phyloP scores from a whole-genome alignment of 1,139 yeast genomes.

The Candida sp. region DNA sequence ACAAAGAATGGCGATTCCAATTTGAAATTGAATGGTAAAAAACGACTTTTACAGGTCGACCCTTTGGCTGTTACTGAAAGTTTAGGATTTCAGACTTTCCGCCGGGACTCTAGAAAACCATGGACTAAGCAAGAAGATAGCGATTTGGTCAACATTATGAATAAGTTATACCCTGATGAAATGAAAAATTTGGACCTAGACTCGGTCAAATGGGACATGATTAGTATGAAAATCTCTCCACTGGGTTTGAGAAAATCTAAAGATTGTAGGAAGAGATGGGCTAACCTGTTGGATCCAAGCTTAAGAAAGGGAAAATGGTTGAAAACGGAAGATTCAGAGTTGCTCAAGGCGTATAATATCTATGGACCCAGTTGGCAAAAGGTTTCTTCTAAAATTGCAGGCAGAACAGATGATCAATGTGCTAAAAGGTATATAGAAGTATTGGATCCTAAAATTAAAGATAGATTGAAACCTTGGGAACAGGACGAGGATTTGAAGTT shows the following conservation, averaged over 20 bases:
- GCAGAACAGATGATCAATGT: slow-evolving; percentile 94
- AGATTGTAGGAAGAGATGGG: slow-evolving; percentile 74
- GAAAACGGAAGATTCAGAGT: slow-evolving; percentile 67
- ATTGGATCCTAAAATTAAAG: slow-evolving; percentile 76
- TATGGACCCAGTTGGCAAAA: slow-evolving; percentile 87
- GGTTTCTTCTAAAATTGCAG: slow-evolving; percentile 70
- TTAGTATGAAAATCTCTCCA: slow-evolving; percentile 42
- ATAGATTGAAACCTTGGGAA: slow-evolving; percentile 78
- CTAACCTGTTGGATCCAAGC: slow-evolving; percentile 77
- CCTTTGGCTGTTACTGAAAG: slow-evolving; percentile 69
- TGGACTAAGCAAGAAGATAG: slow-evolving; percentile 70
- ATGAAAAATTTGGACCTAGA: neutral
- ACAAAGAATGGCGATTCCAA: neutral
- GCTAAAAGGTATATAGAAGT: slow-evolving; percentile 90
- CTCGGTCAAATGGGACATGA: slow-evolving; percentile 62
- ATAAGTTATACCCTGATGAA: slow-evolving; percentile 1
- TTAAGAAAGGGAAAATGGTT: slow-evolving; percentile 90
- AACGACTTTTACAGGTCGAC: slow-evolving; percentile 43
- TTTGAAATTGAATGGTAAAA: slow-evolving; percentile 5
- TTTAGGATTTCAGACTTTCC: slow-evolving; percentile 70
- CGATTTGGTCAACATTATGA: slow-evolving; percentile 27
- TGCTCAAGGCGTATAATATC: slow-evolving; percentile 60
- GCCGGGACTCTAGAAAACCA: slow-evolving; percentile 59
- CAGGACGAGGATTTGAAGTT: slow-evolving; percentile 70
- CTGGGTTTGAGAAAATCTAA: slow-evolving; percentile 52